Evolutionary conservation across 768 basidiomycete genomes (phyloP), one percentile per base, ranked within the genome.

Genomic region (Roridomyces roridus): DNA sequence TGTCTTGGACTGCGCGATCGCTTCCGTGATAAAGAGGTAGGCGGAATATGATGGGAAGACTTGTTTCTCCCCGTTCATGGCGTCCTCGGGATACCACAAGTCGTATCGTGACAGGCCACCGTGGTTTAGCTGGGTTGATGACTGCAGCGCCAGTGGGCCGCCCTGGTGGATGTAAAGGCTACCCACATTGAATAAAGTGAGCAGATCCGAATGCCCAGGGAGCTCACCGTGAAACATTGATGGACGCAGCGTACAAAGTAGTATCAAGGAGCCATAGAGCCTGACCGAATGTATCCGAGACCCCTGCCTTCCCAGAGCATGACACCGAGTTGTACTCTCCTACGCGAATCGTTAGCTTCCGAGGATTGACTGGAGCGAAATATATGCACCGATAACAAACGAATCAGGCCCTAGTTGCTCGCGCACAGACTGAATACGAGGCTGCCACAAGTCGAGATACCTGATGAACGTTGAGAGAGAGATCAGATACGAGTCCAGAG

Each of bases 321-420:
- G 81, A 82, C 11, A 83, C 80, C 0, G 82, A 83, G 55, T 82
- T 85, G 58, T 81, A 83, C 67, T 84, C 82, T 8, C 83, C 82
- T 82, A 20, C 15, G 21, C 24, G 6, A 10, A 3, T 25, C 28
- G 24, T 39, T 20, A 46, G 46, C 21, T 6, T 25, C 17, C 6
- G 34, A 25, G 2, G 34, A 10, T 17, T 11, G 31, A 4, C 45
- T 14, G 11, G 23, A 46, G 11, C 7, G 9, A 36, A 10, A 52
- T 60, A 35, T 51, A 81, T n/a, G n/a, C n/a, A n/a, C 80, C 82
- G 45, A 83, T 79, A 34, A 78, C 70, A 50, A 84, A 85, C 11
- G 75, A 67, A 50, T 83, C 75, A 7, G 76, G 72, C 3, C 82
- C 83, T 8, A 84, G 74, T 47, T 77, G 75, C 28, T 74, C 68